A percentile compares a stretch with the other conserved stretches of the same genome.
phyloP scores from a whole-genome alignment of 2,329 filamentous ascomycete genomes.

The Penicillium sp. region DNA sequence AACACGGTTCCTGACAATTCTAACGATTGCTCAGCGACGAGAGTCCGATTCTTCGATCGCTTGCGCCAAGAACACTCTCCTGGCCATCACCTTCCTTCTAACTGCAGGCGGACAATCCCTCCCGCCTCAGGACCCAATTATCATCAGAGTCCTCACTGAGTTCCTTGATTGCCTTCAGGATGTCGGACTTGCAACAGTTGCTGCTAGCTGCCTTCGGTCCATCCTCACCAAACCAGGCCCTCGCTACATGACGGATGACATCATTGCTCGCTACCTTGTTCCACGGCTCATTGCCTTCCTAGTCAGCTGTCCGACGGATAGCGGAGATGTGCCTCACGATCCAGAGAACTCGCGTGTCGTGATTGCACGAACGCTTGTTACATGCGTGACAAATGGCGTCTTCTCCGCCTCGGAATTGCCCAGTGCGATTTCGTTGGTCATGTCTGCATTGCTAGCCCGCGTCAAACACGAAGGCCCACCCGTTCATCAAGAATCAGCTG shows the following conservation, averaged over 20 bases:
- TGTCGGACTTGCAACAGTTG: constrained; percentile 65
- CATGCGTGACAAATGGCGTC: constrained; percentile 54
- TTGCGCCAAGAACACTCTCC: constrained; percentile 87
- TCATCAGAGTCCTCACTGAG: constrained; percentile 70
- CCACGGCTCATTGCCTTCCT: constrained; percentile 72
- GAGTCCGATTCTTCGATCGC: constrained; percentile 66
- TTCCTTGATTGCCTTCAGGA: constrained; percentile 71
- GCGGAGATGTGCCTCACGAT: constrained; percentile 58
- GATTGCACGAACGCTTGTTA: constrained; percentile 67
- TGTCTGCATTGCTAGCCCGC: constrained; percentile 69
- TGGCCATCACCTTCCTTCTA: constrained; percentile 83
- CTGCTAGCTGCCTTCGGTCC: constrained; percentile 81
- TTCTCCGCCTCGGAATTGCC: constrained; percentile 28
- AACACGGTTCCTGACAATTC: constrained; percentile 71
- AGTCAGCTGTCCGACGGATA: constrained; percentile 46
- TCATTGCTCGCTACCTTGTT: constrained; percentile 67
- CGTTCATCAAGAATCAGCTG: constrained; percentile 67
- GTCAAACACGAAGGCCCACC: constrained; percentile 57
- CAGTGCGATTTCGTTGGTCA: constrained; percentile 64
- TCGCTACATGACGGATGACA: constrained; percentile 61
- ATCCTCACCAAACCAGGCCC: constrained; percentile 62
- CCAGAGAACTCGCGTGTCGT: constrained; percentile 67
- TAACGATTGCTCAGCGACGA: constrained; percentile 45
- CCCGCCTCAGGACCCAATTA: constrained; percentile 65
- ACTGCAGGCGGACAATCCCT: constrained; percentile 72